These are phyloP conservation scores for Rugosomyces carneus DNA, from an alignment of 1,284 basidiomycete species.

Conservation along the genomic window DNA sequence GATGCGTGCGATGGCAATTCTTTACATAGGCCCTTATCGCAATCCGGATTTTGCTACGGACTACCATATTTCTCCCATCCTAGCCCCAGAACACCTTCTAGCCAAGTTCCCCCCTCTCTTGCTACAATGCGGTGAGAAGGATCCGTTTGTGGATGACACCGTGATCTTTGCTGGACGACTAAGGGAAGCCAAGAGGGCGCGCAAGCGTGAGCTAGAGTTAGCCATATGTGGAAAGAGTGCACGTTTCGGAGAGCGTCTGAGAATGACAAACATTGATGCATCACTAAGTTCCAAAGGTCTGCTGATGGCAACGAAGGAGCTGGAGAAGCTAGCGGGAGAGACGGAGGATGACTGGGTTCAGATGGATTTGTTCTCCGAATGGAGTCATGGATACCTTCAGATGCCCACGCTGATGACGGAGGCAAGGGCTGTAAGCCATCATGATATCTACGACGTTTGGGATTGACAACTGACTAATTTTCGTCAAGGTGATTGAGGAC, in stretches of 20 bases:
- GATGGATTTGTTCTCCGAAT: slow-evolving; percentile 85
- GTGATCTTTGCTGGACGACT: slow-evolving; percentile 92
- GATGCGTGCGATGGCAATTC: slow-evolving; percentile 98
- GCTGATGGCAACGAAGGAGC: slow-evolving; percentile 46
- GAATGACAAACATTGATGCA: slow-evolving; percentile 36
- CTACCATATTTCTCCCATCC: slow-evolving; percentile 92
- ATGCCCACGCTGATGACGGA: slow-evolving; percentile 88
- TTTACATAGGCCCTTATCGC: slow-evolving; percentile 90
- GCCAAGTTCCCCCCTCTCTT: slow-evolving; percentile 92
- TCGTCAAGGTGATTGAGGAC: slow-evolving; percentile 63
- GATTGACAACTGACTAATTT: not conserved
- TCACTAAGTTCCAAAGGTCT: slow-evolving; percentile 28
- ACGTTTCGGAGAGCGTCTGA: slow-evolving; percentile 48
- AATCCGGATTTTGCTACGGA: slow-evolving; percentile 93
- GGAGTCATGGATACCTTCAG: slow-evolving; percentile 93
- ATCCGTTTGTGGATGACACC: slow-evolving; percentile 94
- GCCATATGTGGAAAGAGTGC: slow-evolving; percentile 50
- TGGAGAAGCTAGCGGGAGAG: slow-evolving; percentile 57
- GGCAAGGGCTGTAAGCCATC: slow-evolving; percentile 51
- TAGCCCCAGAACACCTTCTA: slow-evolving; percentile 78
- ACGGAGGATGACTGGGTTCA: slow-evolving; percentile 93
- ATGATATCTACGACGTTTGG: not conserved
- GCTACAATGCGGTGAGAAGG: slow-evolving; percentile 92
- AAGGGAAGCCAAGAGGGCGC: slow-evolving; percentile 83
- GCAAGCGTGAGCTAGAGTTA: slow-evolving; percentile 63